A percentile compares a stretch with the other conserved stretches of the same genome.
Conservation (phyloP, 805 yeast genomes). For the Kockiozyma suomiensis region DNA sequence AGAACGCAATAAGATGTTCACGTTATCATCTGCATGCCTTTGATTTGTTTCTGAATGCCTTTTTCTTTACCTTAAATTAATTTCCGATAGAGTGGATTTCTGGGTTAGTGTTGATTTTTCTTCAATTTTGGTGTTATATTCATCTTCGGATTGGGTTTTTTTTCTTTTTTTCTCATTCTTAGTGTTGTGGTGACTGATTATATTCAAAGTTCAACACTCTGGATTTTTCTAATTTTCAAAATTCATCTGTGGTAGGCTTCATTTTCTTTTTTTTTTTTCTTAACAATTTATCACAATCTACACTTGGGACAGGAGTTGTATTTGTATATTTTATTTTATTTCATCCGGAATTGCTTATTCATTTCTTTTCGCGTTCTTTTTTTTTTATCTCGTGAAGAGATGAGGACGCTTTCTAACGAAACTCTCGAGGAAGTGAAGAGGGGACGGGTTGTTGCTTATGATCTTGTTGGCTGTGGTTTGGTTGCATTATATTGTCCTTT, state of each 20-base stretch:
- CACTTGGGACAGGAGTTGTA: constrained; percentile 5
- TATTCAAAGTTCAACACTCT: too few species aligned
- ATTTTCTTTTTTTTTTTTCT: neutral
- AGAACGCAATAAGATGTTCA: neutral
- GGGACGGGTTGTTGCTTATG: too few species aligned
- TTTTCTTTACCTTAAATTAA: neutral
- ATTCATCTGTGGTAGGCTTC: neutral
- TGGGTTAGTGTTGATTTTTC: too few species aligned
- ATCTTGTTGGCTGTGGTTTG: neutral
- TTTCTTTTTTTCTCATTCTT: neutral
- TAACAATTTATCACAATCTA: neutral
- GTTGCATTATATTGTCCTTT: neutral
- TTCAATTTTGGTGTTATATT: neutral
- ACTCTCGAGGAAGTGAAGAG: too few species aligned
- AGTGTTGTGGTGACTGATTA: too few species aligned
- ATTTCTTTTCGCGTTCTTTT: neutral
- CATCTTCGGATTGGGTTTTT: neutral
- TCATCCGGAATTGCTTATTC: neutral
- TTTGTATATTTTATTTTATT: constrained; percentile 1
- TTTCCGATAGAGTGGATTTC: constrained; percentile 4
- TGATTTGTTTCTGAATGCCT: neutral
- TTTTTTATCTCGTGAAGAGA: neutral
- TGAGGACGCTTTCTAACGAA: too few species aligned
- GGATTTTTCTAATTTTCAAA: too few species aligned
- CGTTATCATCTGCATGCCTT: constrained; percentile 2